A percentile compares a stretch with the other conserved stretches of the same genome.
Conservation (phyloP, 2,329 filamentous ascomycete genomes). For the Colletotrichum caudatum region DNA sequence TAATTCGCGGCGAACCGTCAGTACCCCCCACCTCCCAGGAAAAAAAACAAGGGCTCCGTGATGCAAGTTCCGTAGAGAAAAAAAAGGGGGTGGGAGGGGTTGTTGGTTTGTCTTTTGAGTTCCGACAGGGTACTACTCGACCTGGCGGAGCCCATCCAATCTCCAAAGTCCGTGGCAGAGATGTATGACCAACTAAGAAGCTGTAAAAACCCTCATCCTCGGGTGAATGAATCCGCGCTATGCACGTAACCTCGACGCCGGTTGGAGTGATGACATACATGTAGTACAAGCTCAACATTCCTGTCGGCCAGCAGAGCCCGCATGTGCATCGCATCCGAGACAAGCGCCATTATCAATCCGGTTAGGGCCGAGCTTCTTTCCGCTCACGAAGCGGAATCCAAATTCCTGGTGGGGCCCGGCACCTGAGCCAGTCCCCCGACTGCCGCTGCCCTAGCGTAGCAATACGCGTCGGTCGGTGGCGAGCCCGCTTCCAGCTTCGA, state of each 20-base stretch:
- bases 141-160: not conserved
- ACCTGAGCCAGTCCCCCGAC: constrained; percentile 1
- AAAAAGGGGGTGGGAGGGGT: not conserved
- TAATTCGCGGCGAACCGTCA: constrained; percentile 16
- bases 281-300: not conserved
- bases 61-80: not conserved
- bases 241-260: constrained; percentile 8
- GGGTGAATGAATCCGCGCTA: too few relatives aligned
- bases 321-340: constrained; percentile 24
- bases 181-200: constrained; percentile 19
- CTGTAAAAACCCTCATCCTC: constrained; percentile 14
- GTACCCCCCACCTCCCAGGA: too few relatives aligned
- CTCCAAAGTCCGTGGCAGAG: constrained; percentile 23
- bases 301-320: constrained; percentile 3
- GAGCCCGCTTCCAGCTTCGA: constrained; percentile 3
- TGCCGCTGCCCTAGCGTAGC: constrained; percentile 20
- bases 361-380: constrained; percentile 12
- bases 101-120: not conserved
- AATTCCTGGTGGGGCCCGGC: constrained; percentile 13
- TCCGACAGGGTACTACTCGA: too few relatives aligned
- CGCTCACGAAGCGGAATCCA: constrained; percentile 25
- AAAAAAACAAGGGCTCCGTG: not conserved
- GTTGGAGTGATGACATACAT: constrained; percentile 24
- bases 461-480: not conserved
- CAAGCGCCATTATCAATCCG: constrained; percentile 29